Percentiles rank a stretch among this genome's conserved stretches.
Conservation (phyloP, 2,329 filamentous ascomycete genomes). For the Penicillium sp. region DNA sequence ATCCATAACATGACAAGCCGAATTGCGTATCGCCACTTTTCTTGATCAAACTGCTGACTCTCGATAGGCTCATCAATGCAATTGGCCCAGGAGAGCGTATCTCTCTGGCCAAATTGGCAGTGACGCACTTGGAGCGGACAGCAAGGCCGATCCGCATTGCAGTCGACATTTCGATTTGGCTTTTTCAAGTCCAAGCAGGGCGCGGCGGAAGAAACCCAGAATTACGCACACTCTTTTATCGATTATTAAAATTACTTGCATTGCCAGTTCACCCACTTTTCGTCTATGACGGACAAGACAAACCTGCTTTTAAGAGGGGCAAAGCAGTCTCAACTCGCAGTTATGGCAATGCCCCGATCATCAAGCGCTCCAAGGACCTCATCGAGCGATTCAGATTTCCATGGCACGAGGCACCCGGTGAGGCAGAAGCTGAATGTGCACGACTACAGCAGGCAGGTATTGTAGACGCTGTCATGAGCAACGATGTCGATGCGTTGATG, state of each 20-base stretch:
- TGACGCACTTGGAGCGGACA: constrained; percentile 69
- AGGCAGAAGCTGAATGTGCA: constrained; percentile 95
- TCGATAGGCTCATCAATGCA: constrained; percentile 76
- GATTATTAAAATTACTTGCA: constrained; percentile 72
- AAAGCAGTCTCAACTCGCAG: constrained; percentile 56
- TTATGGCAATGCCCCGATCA: constrained; percentile 65
- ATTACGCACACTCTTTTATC: constrained; percentile 87
- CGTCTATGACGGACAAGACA: constrained; percentile 83
- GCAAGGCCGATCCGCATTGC: constrained; percentile 77
- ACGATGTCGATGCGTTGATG: constrained; percentile 97
- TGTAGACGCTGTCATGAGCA: constrained; percentile 89
- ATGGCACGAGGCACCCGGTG: constrained; percentile 82
- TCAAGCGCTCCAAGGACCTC: constrained; percentile 74
- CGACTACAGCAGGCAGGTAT: constrained; percentile 75
- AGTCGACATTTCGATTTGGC: constrained; percentile 95
- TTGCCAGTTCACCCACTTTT: constrained; percentile 83
- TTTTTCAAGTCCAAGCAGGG: constrained; percentile 86
- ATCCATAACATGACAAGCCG: not conserved
- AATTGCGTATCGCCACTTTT: not conserved
- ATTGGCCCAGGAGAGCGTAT: constrained; percentile 77
- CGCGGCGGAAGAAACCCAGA: constrained; percentile 87
- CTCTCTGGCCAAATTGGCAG: constrained; percentile 76
- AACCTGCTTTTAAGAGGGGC: constrained; percentile 84
- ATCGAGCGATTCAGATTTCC: constrained; percentile 82
- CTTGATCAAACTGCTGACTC: not conserved